These are phyloP conservation scores for Yarrowia sp. DNA, from an alignment of 805 yeast species.

Conservation along the genomic window DNA sequence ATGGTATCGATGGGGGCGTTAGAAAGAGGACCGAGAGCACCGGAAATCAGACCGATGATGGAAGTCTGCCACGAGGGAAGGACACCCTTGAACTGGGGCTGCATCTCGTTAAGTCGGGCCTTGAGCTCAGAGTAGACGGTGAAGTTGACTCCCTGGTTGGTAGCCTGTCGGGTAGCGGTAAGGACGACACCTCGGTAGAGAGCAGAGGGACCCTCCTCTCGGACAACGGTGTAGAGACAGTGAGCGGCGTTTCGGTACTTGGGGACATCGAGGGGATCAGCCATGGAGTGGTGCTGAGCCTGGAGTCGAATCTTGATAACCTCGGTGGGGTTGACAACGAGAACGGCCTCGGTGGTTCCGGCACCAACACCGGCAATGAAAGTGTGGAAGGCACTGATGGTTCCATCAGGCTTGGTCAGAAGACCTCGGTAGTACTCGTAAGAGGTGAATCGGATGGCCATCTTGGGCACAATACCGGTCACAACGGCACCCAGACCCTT, in stretches of 20 bases:
- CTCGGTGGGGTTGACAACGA: conserved; percentile 95
- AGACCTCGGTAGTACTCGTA: conserved; percentile 81
- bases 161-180: conserved; percentile 96
- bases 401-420: conserved; percentile 55
- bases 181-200: conserved; percentile 91
- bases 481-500: conserved; percentile 97
- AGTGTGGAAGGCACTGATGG: conserved; percentile 67
- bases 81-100: conserved; percentile 50
- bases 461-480: conserved; percentile 95
- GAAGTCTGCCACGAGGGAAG: conserved; percentile 96
- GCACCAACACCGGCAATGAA: conserved; percentile 96
- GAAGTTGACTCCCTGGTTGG: conserved; percentile 97
- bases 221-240: conserved; percentile 75
- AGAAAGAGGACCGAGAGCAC: conserved; percentile 96
- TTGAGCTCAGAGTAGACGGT: conserved; percentile 88
- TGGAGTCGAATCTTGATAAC: conserved; percentile 94
- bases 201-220: conserved; percentile 87
- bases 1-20: conserved; percentile 97
- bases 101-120: conserved; percentile 56
- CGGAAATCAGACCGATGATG: conserved; percentile 82
- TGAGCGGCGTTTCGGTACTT: conserved; percentile 92
- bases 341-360: conserved; percentile 92
- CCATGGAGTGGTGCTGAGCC: conserved; percentile 88
- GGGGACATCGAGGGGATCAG: conserved; percentile 75
- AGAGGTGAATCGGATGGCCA: conserved; percentile 95